A percentile compares a stretch with the other conserved stretches of the same genome.
Evolutionary conservation across 352 stramenopile genomes (phyloP).

Genomic region (Phytophthora aleatoria): DNA sequence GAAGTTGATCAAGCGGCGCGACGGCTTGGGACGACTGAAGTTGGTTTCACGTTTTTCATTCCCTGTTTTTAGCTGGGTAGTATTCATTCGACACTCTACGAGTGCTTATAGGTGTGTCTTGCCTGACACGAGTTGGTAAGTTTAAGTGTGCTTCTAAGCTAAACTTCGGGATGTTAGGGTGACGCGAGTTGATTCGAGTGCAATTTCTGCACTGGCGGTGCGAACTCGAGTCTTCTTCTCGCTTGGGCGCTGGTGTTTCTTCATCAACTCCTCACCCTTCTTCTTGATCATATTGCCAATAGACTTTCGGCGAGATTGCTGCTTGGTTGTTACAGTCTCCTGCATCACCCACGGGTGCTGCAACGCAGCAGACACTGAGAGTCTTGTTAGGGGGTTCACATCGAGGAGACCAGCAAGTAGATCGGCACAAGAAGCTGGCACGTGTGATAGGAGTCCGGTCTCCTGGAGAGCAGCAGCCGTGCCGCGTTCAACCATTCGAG

Average conservation of each 20-base stretch:
- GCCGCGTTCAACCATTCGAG: slow-evolving; percentile 39
- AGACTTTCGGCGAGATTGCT: slow-evolving; percentile 30
- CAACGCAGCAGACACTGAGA: slow-evolving; percentile 56
- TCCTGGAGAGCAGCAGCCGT: slow-evolving; percentile 34
- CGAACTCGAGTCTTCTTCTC: slow-evolving; percentile 32
- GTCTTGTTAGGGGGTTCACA: slow-evolving; percentile 43
- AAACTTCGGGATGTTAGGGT: slow-evolving; percentile 39
- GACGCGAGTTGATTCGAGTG: slow-evolving; percentile 63
- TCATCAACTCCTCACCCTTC: slow-evolving; percentile 38
- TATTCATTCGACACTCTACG: not conserved
- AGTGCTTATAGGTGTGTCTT: slow-evolving; percentile 27
- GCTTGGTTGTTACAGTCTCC: slow-evolving; percentile 6
- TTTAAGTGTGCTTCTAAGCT: slow-evolving; percentile 11
- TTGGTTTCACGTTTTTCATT: slow-evolving; percentile 25
- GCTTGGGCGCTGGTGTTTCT: slow-evolving; percentile 25
- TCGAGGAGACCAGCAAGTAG: slow-evolving; percentile 59
- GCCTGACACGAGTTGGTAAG: not conserved
- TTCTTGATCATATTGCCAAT: slow-evolving; percentile 33
- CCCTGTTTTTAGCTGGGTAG: slow-evolving; percentile 3
- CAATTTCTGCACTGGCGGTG: slow-evolving; percentile 56
- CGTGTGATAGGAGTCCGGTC: slow-evolving; percentile 26
- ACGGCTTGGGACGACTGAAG: slow-evolving; percentile 22
- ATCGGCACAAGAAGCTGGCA: slow-evolving; percentile 41
- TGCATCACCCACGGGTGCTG: slow-evolving; percentile 59
- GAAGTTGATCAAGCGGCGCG: slow-evolving; percentile 17